These are phyloP conservation scores for Aegilops speltoides DNA, from an alignment of 176 grass and related monocot genomes.

Conservation along the genomic window DNA sequence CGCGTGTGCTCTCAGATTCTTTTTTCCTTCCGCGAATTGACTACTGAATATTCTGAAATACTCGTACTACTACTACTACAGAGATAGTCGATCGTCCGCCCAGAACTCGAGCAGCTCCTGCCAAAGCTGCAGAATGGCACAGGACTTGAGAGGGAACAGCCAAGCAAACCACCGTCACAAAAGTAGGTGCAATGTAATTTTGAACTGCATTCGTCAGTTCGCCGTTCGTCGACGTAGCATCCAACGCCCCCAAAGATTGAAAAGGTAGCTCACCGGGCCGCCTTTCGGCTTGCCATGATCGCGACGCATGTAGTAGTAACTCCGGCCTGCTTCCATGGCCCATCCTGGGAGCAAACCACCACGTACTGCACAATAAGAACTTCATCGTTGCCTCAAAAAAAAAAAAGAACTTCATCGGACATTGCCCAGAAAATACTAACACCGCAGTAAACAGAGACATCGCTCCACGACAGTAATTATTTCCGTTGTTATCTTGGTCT, in stretches of 20 bases:
- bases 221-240: neutral
- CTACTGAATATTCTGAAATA: neutral
- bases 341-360: too few species aligned
- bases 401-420: too few species aligned
- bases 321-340: neutral
- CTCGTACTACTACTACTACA: neutral
- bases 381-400: too few species aligned
- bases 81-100: neutral
- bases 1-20: neutral
- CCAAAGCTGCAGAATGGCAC: neutral
- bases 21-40: too few species aligned
- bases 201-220: neutral
- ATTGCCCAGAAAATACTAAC: too few species aligned
- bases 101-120: neutral
- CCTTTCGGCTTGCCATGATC: slow-evolving; percentile 17
- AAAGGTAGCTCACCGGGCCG: neutral
- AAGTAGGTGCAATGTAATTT: neutral
- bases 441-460: too few species aligned
- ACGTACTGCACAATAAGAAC: too few species aligned
- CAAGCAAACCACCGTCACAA: neutral
- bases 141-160: neutral
- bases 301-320: neutral
- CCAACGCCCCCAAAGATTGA: neutral
- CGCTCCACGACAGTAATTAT: too few species aligned
- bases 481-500: neutral